Evolutionary conservation across 192 early-diverging fungal genomes (phyloP).

Genomic region (Chytriomyces sp.): DNA sequence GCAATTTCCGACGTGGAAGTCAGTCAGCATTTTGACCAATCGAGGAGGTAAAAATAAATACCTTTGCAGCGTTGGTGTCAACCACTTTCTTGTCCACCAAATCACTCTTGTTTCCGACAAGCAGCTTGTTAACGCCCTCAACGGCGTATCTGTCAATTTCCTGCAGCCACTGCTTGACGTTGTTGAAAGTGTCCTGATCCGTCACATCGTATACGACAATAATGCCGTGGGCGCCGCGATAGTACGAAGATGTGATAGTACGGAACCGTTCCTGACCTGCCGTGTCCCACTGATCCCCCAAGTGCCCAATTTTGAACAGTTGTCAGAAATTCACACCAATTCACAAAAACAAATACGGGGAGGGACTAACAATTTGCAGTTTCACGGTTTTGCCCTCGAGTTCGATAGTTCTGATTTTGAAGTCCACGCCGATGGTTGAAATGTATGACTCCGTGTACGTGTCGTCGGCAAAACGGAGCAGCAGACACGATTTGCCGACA

Average conservation of each 20-base stretch:
- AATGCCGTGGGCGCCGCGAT: constrained; percentile 97
- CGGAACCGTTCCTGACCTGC: constrained; percentile 99
- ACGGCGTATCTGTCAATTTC: constrained; percentile 98
- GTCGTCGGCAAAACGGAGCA: constrained; percentile 98
- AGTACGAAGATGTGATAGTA: constrained; percentile 97
- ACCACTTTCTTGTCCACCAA: constrained; percentile 93
- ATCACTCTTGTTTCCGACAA: constrained; percentile 99
- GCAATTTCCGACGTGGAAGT: not conserved
- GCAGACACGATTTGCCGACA: constrained; percentile 96
- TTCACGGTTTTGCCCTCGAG: constrained; percentile 98
- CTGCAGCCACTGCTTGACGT: constrained; percentile 98
- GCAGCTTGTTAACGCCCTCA: constrained; percentile 96
- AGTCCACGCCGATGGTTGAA: constrained; percentile 98
- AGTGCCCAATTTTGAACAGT: not conserved
- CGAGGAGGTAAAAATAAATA: constrained; percentile 29
- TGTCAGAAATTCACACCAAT: not conserved
- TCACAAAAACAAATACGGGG: not conserved
- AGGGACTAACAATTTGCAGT: constrained; percentile 83
- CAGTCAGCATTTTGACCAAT: not conserved
- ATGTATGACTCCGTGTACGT: constrained; percentile 99
- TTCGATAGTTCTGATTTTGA: constrained; percentile 99
- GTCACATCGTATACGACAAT: constrained; percentile 99
- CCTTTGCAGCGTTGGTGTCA: constrained; percentile 74
- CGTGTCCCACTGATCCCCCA: constrained; percentile 82
- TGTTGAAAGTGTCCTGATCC: constrained; percentile 90